Conservation (phyloP, 345 rosid species). For the Syzygium aromaticum region DNA sequence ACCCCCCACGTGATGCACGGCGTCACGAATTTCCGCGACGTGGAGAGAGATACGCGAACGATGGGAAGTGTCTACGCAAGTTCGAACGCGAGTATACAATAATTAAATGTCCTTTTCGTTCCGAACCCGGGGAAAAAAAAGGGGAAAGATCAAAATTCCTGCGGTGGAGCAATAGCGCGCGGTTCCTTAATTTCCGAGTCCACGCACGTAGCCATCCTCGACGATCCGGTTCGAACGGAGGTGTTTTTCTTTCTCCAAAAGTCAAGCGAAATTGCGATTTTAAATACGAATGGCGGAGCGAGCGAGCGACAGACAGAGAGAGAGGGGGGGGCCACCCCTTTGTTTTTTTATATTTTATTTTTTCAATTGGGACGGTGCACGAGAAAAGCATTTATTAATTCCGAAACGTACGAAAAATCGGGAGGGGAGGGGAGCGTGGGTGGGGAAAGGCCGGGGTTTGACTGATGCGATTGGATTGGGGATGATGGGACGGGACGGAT, state of each 20-base stretch:
- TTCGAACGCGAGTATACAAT: too few relatives aligned
- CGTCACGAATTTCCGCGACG: background rate
- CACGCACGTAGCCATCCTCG: background rate
- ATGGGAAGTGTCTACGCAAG: rapidly evolving
- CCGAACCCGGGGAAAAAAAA: background rate
- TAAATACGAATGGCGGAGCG: background rate
- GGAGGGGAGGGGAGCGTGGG: background rate
- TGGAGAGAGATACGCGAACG: background rate
- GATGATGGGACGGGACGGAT: too few relatives aligned
- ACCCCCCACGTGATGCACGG: too few relatives aligned
- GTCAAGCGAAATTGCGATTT: background rate
- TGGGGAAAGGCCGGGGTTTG: background rate
- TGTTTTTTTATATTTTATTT: too few relatives aligned
- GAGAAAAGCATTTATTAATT: background rate
- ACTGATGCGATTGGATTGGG: background rate
- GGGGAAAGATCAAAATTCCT: background rate
- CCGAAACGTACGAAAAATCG: background rate
- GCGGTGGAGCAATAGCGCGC: background rate
- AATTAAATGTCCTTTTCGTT: background rate
- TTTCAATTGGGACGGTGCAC: background rate
- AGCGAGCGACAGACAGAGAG: background rate
- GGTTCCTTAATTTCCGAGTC: background rate
- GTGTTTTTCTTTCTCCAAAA: background rate
- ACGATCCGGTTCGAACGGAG: background rate
- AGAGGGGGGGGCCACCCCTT: background rate